A percentile compares a stretch with the other conserved stretches of the same genome.
These are phyloP conservation scores for Sphenostylis stenocarpa DNA, from an alignment of 306 rosid genomes.

Conservation along the genomic window DNA sequence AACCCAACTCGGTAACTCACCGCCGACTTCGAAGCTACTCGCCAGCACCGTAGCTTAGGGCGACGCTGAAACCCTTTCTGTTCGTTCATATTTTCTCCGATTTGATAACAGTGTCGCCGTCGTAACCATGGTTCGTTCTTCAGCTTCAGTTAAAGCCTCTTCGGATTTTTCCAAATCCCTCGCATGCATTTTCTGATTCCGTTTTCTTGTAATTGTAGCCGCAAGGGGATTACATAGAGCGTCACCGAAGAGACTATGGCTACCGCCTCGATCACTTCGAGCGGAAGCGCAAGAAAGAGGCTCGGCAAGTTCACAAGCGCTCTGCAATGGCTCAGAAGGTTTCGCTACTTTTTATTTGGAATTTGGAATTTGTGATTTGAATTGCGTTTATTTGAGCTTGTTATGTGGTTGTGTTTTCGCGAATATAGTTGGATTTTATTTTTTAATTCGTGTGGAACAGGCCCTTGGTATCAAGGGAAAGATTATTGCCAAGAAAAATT, in stretches of 20 bases:
- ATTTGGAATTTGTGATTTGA: neutral
- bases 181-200: neutral
- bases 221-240: constrained; percentile 97
- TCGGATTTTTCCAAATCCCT: neutral
- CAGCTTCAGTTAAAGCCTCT: neutral
- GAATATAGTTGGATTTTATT: neutral
- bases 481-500: constrained; percentile 77
- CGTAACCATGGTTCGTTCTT: constrained; percentile 35
- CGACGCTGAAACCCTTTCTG: too few relatives aligned
- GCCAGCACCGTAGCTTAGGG: too few relatives aligned
- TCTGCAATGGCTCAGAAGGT: constrained; percentile 88
- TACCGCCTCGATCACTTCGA: constrained; percentile 76
- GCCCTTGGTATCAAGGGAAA: constrained; percentile 81
- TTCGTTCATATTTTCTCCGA: neutral
- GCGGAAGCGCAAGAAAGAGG: constrained; percentile 92
- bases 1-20: too few relatives aligned
- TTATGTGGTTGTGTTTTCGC: neutral
- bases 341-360: neutral
- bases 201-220: constrained; percentile 51
- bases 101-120: neutral
- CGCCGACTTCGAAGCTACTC: too few relatives aligned
- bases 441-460: constrained; percentile 39
- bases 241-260: constrained; percentile 84
- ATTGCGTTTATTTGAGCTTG: neutral
- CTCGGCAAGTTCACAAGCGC: constrained; percentile 81